A percentile compares a stretch with the other conserved stretches of the same genome.
These are phyloP conservation scores for Chrysanthemum seticuspe DNA, from an alignment of 129 eudicot species.

Conservation along the genomic window DNA sequence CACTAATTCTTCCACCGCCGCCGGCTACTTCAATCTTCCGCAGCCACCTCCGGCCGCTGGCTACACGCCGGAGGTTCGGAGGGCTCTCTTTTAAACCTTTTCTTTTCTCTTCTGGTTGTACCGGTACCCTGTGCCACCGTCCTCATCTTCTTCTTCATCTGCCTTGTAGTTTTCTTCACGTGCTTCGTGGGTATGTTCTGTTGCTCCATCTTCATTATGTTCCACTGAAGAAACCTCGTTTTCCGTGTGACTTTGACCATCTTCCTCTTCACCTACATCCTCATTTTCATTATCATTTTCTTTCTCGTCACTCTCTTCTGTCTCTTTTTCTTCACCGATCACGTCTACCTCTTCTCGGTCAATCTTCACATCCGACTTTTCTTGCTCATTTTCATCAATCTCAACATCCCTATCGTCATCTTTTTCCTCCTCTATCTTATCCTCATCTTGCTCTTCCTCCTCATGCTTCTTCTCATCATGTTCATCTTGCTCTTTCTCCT, in stretches of 20 bases:
- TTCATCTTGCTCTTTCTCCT: slow-evolving; percentile 38
- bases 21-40: too few relatives aligned
- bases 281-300: background rate
- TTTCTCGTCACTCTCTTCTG: slow-evolving; percentile 33
- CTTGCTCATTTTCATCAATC: slow-evolving; percentile 45
- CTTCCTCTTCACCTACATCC: slow-evolving; percentile 12
- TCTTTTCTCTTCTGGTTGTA: too few relatives aligned
- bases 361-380: slow-evolving; percentile 41
- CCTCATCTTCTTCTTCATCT: slow-evolving; percentile 99
- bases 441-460: slow-evolving; percentile 42
- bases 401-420: slow-evolving; percentile 46
- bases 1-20: too few relatives aligned
- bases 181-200: slow-evolving; percentile 50
- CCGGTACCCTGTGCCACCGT: slow-evolving; percentile 60
- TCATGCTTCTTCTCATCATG: slow-evolving; percentile 37
- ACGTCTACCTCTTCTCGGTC: slow-evolving; percentile 42
- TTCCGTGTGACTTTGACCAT: slow-evolving; percentile 33
- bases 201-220: slow-evolving; percentile 44
- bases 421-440: slow-evolving; percentile 34
- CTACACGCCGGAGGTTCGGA: too few relatives aligned
- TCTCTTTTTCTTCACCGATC: slow-evolving; percentile 45
- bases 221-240: slow-evolving; percentile 33
- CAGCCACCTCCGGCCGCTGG: too few relatives aligned
- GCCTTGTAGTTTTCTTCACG: slow-evolving; percentile 90
- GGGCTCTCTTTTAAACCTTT: too few relatives aligned